These are phyloP conservation scores for Eimeria tenella DNA, from an alignment of 169 alveolate species.

Conservation along the genomic window DNA sequence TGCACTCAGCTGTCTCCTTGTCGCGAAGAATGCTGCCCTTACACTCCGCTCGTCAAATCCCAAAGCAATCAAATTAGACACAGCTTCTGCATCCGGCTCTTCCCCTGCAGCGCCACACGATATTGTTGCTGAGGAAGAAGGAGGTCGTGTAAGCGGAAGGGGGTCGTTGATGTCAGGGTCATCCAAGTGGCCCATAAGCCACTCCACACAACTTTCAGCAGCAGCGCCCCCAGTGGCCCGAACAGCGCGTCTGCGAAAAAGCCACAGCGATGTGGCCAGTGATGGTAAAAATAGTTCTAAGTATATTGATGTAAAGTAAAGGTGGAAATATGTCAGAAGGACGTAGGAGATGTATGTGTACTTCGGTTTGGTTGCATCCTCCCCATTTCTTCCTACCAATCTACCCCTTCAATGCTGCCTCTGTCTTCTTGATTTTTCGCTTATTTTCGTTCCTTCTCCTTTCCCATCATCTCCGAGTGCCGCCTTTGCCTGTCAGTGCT, in stretches of 20 bases:
- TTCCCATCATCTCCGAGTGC: background rate
- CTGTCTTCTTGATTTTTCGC: background rate
- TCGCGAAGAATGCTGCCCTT: constrained; percentile 42
- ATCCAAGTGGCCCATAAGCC: constrained; percentile 77
- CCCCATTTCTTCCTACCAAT: background rate
- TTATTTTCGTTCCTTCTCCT: background rate
- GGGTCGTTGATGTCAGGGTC: constrained; percentile 78
- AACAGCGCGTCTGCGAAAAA: constrained; percentile 66
- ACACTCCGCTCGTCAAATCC: constrained; percentile 63
- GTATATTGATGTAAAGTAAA: no score
- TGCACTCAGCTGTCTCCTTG: background rate
- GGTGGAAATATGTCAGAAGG: background rate
- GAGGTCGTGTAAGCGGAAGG: background rate
- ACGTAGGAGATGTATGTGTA: background rate
- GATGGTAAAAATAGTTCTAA: no score
- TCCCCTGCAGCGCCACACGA: constrained; percentile 37
- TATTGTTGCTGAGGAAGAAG: background rate
- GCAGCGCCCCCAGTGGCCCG: constrained; percentile 66
- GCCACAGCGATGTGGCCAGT: background rate
- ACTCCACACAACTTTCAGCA: constrained; percentile 75
- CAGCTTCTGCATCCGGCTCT: constrained; percentile 63
- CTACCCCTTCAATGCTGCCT: background rate
- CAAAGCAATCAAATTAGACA: constrained; percentile 32
- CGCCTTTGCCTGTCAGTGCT: background rate
- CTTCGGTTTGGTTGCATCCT: background rate